Base-by-base conservation (phyloP, 768 basidiomycete species). In the Pleurotus citrinopileatus region DNA sequence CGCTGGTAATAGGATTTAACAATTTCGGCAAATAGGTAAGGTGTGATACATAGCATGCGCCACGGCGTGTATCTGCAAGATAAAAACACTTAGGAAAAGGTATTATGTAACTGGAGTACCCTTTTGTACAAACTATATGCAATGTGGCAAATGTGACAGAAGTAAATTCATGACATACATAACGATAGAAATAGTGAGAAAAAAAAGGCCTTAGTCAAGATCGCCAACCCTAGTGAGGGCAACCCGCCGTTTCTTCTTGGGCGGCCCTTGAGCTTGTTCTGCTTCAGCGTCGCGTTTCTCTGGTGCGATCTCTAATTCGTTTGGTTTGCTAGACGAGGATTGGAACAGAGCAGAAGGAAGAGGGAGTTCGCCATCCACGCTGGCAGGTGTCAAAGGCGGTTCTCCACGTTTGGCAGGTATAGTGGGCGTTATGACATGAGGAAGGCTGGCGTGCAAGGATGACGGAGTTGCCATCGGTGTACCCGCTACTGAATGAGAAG, bases 231-330 rank as follows among this genome's bases (percentile, higher is more conserved):
- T 76, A 9, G 86, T 91, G 61, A 92, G 73, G 29, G 81, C 87
- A n/a, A 91, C 82, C 20, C 91, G 77, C 53, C 91, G 78, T 69
- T 91, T 93, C 70, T 94, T 93, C 79, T 90, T 94, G 4, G 87
- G 87, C 2, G 87, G 91, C 56, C 83, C 85, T 56, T 72, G 65
- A 10, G 53, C 52, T 54, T 56, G 55, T 17, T 59, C 65, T 22
- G 20, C 64, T 46, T 63, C 67, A 55, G 61, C 63, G 28, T 54
- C 66, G 26, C 60, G 64, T 34, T 51, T 42, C 42, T 13, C 54
- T 37, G 52, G 26, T 23, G 28, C 55, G 69, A 65, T 53, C 66
- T 62, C 44, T n/a, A 54, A 60, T 36, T 59, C 59, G 50, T 53
- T 26, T 32, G 27, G 44, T 54, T 27, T 34, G 22, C 40, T 25